Evolutionary conservation across 257 asterid species (phyloP).

Genomic region (Echium plantagineum): DNA sequence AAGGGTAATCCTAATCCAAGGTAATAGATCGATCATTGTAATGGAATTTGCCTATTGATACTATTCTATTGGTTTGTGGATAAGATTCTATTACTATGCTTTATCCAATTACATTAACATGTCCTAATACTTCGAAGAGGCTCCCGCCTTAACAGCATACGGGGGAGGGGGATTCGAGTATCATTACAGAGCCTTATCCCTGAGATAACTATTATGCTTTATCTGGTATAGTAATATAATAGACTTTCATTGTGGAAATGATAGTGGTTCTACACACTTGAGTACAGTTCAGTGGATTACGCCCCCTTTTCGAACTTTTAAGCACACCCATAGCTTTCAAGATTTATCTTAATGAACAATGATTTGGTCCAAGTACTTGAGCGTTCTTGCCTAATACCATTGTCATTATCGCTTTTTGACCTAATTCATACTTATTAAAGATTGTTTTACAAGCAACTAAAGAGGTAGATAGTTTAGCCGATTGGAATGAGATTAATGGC

Average conservation of each 20-base stretch:
- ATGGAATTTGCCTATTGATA: background rate
- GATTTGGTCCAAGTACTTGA: background rate
- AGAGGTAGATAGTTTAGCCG: too few species aligned
- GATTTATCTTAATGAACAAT: background rate
- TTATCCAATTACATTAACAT: too few species aligned
- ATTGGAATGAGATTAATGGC: too few species aligned
- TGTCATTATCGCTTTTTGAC: background rate
- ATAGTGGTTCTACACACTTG: background rate
- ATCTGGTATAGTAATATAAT: too few species aligned
- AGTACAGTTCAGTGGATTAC: background rate
- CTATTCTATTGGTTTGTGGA: background rate
- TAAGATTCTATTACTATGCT: too few species aligned
- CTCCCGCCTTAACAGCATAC: too few species aligned
- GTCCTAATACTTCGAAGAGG: too few species aligned
- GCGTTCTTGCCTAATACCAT: background rate
- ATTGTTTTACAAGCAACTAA: background rate
- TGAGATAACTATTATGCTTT: background rate
- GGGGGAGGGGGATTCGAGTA: too few species aligned
- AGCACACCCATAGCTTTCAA: background rate
- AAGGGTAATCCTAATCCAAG: slow-evolving; percentile 33
- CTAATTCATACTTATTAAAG: background rate
- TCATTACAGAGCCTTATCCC: too few species aligned
- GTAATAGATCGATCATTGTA: slow-evolving; percentile 3
- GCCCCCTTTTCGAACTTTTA: slow-evolving; percentile 2
- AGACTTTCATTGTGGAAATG: too few species aligned